phyloP scores from a whole-genome alignment of 2,329 filamentous ascomycete species.

The Fusarium nodosum region DNA sequence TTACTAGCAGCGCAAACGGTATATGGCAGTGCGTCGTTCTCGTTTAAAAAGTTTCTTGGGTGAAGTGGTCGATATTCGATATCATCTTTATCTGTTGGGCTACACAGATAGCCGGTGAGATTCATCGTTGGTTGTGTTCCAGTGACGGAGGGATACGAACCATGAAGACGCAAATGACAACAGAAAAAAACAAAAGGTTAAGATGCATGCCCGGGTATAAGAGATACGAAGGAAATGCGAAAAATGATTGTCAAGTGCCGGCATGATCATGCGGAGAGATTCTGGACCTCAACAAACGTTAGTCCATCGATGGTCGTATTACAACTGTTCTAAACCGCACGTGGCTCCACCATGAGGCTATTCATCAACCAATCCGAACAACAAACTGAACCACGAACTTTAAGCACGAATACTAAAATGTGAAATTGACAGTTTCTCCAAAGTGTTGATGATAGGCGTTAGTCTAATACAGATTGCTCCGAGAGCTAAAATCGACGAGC shows the following conservation, averaged over 20 bases:
- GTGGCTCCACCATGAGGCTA: conserved; percentile 39
- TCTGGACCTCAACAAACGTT: conserved; percentile 10
- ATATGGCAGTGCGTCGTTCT: neutral
- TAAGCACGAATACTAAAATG: neutral
- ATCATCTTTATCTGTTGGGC: conserved; percentile 24
- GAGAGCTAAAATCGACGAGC: neutral
- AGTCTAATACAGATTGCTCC: neutral
- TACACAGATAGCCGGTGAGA: conserved; percentile 27
- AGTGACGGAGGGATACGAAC: neutral
- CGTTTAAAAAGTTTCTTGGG: neutral
- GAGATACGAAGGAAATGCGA: conserved; percentile 7
- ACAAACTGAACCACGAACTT: conserved; percentile 36
- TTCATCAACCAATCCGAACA: conserved; percentile 35
- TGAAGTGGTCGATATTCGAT: conserved; percentile 34
- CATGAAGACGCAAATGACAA: neutral
- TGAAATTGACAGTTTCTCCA: neutral
- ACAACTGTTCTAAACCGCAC: conserved; percentile 35
- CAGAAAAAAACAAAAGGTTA: rapidly evolving
- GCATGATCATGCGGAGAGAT: conserved; percentile 32
- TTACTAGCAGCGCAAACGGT: neutral
- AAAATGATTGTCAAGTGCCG: conserved; percentile 28
- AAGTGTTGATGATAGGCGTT: neutral
- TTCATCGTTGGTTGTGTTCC: conserved; percentile 5
- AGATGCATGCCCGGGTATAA: conserved; percentile 13
- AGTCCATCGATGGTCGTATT: conserved; percentile 35